phyloP scores from a whole-genome alignment of 805 yeast genomes.

The Kluyveromyces nonfermentans region DNA sequence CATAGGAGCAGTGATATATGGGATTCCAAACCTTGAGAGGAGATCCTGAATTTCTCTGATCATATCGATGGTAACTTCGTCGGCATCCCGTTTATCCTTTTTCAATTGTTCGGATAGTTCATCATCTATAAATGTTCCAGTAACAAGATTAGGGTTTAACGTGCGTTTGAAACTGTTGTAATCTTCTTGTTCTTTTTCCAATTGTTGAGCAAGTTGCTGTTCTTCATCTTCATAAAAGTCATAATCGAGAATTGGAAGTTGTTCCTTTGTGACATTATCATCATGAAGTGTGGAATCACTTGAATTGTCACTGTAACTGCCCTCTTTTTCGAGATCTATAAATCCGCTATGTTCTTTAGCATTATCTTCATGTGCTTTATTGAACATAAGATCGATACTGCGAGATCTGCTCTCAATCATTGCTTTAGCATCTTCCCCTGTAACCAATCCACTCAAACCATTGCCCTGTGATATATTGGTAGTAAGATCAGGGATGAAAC shows the following conservation, averaged over 20 bases:
- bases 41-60: conserved; percentile 84
- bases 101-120: conserved; percentile 51
- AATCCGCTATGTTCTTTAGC: not conserved
- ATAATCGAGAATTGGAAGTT: conserved; percentile 37
- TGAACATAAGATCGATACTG: conserved; percentile 6
- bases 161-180: conserved; percentile 51
- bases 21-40: conserved; percentile 81
- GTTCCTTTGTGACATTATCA: not conserved
- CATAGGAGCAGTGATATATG: conserved; percentile 93
- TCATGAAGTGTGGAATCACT: not conserved
- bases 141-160: conserved; percentile 24
- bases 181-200: conserved; percentile 63
- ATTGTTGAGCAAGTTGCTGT: conserved; percentile 48
- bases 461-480: conserved; percentile 18
- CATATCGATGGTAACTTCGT: conserved; percentile 83
- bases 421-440: conserved; percentile 15
- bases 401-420: conserved; percentile 4
- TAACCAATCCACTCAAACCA: conserved; percentile 11
- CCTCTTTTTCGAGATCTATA: not conserved
- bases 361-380: conserved; percentile 15
- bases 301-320: not conserved
- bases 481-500: conserved; percentile 13
- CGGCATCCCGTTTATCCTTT: conserved; percentile 76
- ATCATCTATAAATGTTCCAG: conserved; percentile 29
- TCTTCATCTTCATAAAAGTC: conserved; percentile 76